These are phyloP conservation scores for Tulasnella sp. DNA, from an alignment of 768 basidiomycete genomes.

Conservation along the genomic window DNA sequence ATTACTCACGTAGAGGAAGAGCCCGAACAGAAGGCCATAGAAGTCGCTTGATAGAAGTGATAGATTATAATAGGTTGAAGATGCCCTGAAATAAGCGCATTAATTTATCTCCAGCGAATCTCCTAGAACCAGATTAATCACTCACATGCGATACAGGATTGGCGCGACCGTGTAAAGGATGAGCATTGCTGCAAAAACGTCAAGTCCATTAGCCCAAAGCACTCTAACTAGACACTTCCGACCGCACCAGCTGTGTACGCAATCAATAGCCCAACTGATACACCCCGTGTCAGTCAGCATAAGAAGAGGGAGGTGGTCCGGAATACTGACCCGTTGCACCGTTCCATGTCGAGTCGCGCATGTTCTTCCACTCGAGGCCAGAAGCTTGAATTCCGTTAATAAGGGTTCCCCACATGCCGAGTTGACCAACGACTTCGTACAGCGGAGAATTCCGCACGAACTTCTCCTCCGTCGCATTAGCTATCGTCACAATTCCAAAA, in stretches of 20 bases:
- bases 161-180: constrained; percentile 85
- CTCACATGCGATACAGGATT: constrained; percentile 72
- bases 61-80: constrained; percentile 83
- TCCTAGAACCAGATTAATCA: not conserved
- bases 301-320: not conserved
- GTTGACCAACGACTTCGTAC: constrained; percentile 84
- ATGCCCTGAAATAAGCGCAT: constrained; percentile 51
- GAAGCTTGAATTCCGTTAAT: constrained; percentile 77
- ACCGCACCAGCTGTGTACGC: constrained; percentile 54
- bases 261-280: constrained; percentile 55
- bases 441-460: constrained; percentile 78
- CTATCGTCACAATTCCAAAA: constrained; percentile 46
- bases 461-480: constrained; percentile 88
- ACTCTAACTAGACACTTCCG: not conserved
- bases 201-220: not conserved
- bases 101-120: not conserved
- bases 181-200: constrained; percentile 63
- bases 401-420: constrained; percentile 83
- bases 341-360: constrained; percentile 72
- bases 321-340: constrained; percentile 61
- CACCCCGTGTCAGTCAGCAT: not conserved
- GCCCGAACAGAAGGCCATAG: constrained; percentile 79
- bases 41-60: constrained; percentile 85
- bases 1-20: constrained; percentile 58
- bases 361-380: constrained; percentile 67